phyloP scores from a whole-genome alignment of 208 protist genomes.

The Wallacemonas sp. region DNA sequence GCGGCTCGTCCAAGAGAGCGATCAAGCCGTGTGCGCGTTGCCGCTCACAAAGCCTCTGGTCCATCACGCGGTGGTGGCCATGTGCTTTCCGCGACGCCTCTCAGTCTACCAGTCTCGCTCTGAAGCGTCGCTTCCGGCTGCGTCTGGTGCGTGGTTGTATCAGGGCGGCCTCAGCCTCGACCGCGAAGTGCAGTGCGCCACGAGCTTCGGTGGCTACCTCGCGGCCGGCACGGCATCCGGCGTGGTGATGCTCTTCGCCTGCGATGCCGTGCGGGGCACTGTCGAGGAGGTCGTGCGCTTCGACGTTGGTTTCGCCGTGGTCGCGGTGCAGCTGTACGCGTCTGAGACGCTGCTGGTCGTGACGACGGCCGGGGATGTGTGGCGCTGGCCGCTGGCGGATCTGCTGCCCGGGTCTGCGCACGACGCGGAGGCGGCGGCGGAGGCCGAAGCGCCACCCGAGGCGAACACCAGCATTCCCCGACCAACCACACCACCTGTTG shows the following conservation, averaged over 20 bases:
- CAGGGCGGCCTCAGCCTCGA: constrained; percentile 26
- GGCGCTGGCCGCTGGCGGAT: constrained; percentile 75
- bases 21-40: constrained; percentile 37
- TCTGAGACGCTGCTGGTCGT: constrained; percentile 69
- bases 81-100: constrained; percentile 38
- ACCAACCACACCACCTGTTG: constrained; percentile 7
- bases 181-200: constrained; percentile 50
- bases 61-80: constrained; percentile 18
- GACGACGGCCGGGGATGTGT: constrained; percentile 77
- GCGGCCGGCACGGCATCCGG: constrained; percentile 69
- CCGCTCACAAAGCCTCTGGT: constrained; percentile 17
- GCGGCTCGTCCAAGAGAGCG: constrained; percentile 32
- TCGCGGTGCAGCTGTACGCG: constrained; percentile 61
- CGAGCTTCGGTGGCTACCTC: constrained; percentile 49
- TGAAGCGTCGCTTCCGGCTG: background rate
- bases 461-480: constrained; percentile 13
- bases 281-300: constrained; percentile 71
- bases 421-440: background rate
- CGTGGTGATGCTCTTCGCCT: constrained; percentile 64
- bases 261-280: constrained; percentile 25
- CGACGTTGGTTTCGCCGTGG: constrained; percentile 80
- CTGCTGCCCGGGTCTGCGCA: constrained; percentile 32
- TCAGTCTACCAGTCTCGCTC: constrained; percentile 25
- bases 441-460: background rate
- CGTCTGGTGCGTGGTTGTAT: constrained; percentile 24